Evolutionary conservation across 495 filamentous ascomycete genomes (phyloP).

Genomic region (Rhypophila decipiens): DNA sequence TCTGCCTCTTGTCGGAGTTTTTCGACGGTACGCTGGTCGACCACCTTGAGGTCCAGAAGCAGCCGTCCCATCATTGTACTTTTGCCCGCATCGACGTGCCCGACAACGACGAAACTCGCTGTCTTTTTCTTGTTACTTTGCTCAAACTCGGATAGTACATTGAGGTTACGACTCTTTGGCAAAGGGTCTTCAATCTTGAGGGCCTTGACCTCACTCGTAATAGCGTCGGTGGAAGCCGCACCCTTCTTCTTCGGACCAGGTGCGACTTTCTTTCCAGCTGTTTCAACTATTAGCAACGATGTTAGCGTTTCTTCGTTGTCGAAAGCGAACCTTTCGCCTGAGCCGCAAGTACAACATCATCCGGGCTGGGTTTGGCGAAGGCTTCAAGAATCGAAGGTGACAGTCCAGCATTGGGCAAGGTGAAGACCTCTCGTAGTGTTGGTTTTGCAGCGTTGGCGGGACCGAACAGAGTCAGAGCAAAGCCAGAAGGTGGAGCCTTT

Average conservation of each 20-base stretch:
- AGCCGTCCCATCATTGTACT: constrained; percentile 95
- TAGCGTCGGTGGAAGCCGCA: constrained; percentile 20
- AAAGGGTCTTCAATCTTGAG: constrained; percentile 65
- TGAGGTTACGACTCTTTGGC: constrained; percentile 76
- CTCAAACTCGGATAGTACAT: constrained; percentile 77
- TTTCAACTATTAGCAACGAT: constrained; percentile 34
- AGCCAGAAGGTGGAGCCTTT: constrained; percentile 50
- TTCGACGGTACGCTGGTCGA: constrained; percentile 81
- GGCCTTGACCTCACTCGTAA: constrained; percentile 45
- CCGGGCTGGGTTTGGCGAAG: constrained; percentile 88
- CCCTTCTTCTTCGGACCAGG: constrained; percentile 30
- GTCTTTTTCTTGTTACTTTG: constrained; percentile 69
- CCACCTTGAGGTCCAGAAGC: constrained; percentile 80
- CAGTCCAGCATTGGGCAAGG: constrained; percentile 44
- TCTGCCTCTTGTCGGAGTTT: constrained; percentile 84
- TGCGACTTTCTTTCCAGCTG: constrained; percentile 40
- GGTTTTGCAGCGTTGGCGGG: constrained; percentile 20
- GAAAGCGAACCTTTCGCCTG: constrained; percentile 81
- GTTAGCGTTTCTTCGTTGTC: constrained; percentile 31
- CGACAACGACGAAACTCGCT: constrained; percentile 94
- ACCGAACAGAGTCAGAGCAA: constrained; percentile 64
- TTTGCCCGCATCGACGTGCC: constrained; percentile 96
- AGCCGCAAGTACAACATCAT: constrained; percentile 81
- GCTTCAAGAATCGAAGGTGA: constrained; percentile 41
- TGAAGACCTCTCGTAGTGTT: constrained; percentile 37